Percentiles rank a stretch among this genome's conserved stretches.
Conservation (phyloP, 164 flowering plant species). For the Vitis labrusca region DNA sequence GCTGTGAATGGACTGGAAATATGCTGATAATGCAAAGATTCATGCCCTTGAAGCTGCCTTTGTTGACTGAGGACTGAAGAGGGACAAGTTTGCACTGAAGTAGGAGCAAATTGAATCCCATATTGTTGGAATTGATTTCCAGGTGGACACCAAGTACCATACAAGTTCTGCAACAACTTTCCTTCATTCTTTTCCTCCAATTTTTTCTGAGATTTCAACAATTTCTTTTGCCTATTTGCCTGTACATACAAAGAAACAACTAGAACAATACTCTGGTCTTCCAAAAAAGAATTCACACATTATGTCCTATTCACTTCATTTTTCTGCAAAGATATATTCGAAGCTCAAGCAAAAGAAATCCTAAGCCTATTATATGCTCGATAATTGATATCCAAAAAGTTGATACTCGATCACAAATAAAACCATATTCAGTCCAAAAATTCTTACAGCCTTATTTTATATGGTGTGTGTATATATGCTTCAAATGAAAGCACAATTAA, state of each 20-base stretch:
- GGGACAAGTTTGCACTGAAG: slow-evolving; percentile 34
- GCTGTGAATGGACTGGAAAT: slow-evolving; percentile 31
- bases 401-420: background rate
- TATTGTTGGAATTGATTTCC: slow-evolving; percentile 32
- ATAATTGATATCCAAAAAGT: background rate
- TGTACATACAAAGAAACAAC: slow-evolving; percentile 20
- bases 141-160: slow-evolving; percentile 37
- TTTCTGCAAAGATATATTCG: background rate
- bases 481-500: background rate
- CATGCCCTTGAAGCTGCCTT: slow-evolving; percentile 32
- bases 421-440: background rate
- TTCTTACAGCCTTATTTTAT: background rate
- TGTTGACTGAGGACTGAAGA: slow-evolving; percentile 34
- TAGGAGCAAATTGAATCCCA: slow-evolving; percentile 35
- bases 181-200: slow-evolving; percentile 25
- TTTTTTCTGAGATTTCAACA: slow-evolving; percentile 24
- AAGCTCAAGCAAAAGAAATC: no score
- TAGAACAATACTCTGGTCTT: slow-evolving; percentile 9
- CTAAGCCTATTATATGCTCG: background rate
- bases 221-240: slow-evolving; percentile 36
- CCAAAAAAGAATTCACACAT: slow-evolving; percentile 1
- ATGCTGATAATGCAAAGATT: slow-evolving; percentile 33
- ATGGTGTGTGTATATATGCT: background rate
- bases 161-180: slow-evolving; percentile 25
- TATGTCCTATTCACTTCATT: background rate